A percentile compares a stretch with the other conserved stretches of the same genome.
Conservation (phyloP, 2,329 filamentous ascomycete species). For the Tolypocladium album region DNA sequence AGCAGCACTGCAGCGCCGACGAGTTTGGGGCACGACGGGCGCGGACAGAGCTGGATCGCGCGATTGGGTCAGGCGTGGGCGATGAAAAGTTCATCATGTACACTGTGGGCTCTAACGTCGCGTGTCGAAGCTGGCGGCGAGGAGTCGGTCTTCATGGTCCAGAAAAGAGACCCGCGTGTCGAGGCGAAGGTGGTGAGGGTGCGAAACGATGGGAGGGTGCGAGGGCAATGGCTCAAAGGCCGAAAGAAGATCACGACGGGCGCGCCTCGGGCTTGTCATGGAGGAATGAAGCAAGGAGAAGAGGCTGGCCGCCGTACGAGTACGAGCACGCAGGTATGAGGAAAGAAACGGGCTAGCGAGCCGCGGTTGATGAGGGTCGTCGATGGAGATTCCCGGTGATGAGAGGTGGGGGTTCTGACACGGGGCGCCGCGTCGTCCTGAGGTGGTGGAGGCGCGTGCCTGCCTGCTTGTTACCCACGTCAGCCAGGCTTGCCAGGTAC, state of each 20-base stretch:
- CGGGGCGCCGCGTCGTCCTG: not conserved
- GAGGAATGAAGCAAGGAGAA: not conserved
- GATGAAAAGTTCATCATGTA: slow-evolving; percentile 1
- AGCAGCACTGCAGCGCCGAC: slow-evolving; percentile 61
- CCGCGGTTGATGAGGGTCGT: not conserved
- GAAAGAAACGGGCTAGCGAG: not conserved
- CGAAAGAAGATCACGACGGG: not conserved
- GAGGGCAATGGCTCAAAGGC: not conserved
- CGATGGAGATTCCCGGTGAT: not conserved
- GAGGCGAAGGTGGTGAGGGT: not conserved
- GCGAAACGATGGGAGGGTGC: not conserved
- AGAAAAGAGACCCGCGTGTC: not conserved
- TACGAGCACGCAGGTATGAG: not conserved
- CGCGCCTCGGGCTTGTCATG: not conserved
- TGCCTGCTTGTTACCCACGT: not conserved
- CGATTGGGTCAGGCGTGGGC: slow-evolving; percentile 7
- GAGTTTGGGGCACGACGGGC: slow-evolving; percentile 12
- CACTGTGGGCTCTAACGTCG: not conserved
- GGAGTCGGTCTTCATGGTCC: slow-evolving; percentile 4
- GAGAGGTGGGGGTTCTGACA: not conserved
- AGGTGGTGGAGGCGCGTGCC: not conserved
- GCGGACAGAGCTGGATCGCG: slow-evolving; percentile 14
- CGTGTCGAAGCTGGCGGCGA: not conserved
- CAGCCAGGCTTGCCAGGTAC: too few relatives aligned
- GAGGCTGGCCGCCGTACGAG: not conserved